Base-by-base conservation (phyloP, 345 rosid species). In the Bruguiera gymnorhiza region DNA sequence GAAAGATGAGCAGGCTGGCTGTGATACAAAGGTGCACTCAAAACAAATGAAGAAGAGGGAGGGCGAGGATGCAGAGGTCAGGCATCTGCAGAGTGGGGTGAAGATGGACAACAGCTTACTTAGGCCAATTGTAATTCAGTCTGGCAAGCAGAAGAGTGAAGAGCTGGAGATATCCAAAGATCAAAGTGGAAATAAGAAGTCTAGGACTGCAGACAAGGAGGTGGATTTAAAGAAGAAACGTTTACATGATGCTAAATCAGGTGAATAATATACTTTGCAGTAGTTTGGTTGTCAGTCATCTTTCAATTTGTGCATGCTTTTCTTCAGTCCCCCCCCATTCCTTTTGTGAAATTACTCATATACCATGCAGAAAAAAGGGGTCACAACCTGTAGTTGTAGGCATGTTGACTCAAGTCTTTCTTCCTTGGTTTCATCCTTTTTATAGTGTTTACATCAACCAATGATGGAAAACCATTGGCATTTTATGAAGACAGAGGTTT, bases 381-480 rank as follows among this genome's bases (percentile, higher is more conserved):
- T 75, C 71, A 39, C 71, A 46, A 70, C 67, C 77, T 54, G 65
- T 37, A 57, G 72, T 73, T 39, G 68, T 64, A 78, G 67, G 75
- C 84, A 65, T 69, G 64, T 83, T 77, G 82, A 84, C 88, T 77
- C 61, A 31, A 23, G 65, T 53, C 65, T 78, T 76, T 75, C 63
- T 70, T 67, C 64, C 75, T 39, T 74, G 56, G 68, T 67, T 79
- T 75, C 68, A 70, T 86, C 82, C 80, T 70, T 78, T 79, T 80
- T 52, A 80, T 92, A 88, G 96, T 83, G 74, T 73, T 78, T 77
- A 86, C 88, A 69, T 82, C 87, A 81, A 78, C 83, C 75, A 80
- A 88, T 85, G 91, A 83, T 81, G 84, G 85, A 79, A 86, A 89
- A 86, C 82, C 82, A 79, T 73, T 80, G 73, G 90, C 86, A 76